Conservation (phyloP, 139 green algal species). For the Diplosphaera chodatii region DNA sequence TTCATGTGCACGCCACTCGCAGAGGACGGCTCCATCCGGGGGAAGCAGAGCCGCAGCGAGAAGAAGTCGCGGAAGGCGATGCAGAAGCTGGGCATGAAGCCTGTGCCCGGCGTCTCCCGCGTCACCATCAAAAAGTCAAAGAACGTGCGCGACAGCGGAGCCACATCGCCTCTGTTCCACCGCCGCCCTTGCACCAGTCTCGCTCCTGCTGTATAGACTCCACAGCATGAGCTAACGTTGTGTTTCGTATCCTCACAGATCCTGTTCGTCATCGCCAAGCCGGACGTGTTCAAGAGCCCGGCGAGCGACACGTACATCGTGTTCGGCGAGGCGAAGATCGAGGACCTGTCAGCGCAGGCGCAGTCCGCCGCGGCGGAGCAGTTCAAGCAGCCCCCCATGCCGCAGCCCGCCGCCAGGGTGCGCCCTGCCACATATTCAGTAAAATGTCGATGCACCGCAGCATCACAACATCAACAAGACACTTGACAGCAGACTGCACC, state of each 20-base stretch:
- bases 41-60: constrained; percentile 92
- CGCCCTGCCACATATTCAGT: not conserved
- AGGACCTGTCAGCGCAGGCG: constrained; percentile 89
- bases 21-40: constrained; percentile 41
- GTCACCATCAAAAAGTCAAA: constrained; percentile 99
- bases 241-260: constrained; percentile 67
- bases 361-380: constrained; percentile 76
- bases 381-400: constrained; percentile 52
- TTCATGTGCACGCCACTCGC: constrained; percentile 5
- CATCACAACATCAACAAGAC: too few relatives aligned
- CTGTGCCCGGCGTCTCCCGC: constrained; percentile 76
- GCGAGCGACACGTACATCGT: constrained; percentile 97
- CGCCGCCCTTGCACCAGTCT: too few relatives aligned
- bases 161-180: too few relatives aligned
- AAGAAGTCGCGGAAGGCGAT: constrained; percentile 99
- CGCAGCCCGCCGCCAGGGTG: constrained; percentile 6
- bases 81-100: constrained; percentile 99
- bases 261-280: constrained; percentile 95
- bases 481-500: too few relatives aligned
- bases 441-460: too few relatives aligned
- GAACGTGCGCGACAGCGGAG: constrained; percentile 89
- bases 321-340: constrained; percentile 99
- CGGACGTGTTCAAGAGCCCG: constrained; percentile 97
- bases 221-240: too few relatives aligned
- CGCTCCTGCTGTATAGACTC: too few relatives aligned